Base-by-base conservation (phyloP, 176 grass and related monocot genomes). In the bread wheat (Triticum aestivum) region DNA sequence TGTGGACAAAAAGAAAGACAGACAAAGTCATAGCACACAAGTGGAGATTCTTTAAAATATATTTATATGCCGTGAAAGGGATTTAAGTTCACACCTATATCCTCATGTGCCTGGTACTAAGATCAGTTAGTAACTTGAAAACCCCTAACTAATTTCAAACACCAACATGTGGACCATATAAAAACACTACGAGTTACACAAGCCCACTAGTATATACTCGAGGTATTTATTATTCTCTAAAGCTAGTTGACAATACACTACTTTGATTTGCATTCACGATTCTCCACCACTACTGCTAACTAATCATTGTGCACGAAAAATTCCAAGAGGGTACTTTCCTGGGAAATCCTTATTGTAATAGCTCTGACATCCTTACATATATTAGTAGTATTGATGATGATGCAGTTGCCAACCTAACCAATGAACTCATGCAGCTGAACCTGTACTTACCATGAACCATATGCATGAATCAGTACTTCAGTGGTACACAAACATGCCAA, bases 1-100 rank as follows among this genome's bases (percentile, higher is more conserved):
- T 73, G 84, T 82, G 84, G 74, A 79, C 33, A 73, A 65, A 74
- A 83, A 86, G 17, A 79, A 82, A 86, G 14, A 81, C 64, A 86
- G 14, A 81, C 64, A 26, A 85, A 81, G 69, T 85, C 69, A 81
- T 68, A 79, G 64, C 12, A 47, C 58, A 85, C 56, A 85, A 62
- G 5, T 64, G 1, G 6, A 37, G 18, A 37, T 86, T 74, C 23
- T 82, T 69, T 70, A 10, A 42, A 79, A 73, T 63, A 86, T 80
- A 73, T 42, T 73, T 63, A 86, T 80, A 73, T 33, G 4, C 42
- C 26, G 3, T 37, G 64, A 78, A 79, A 79, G 75, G 58, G 32
- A 83, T 87, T 65, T 74, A 79, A 70, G 80, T 65, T 87, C 64
- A 83, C 41, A 79, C 24, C 12, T 83, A 83, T 75, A 6, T 44